Base-by-base conservation (phyloP, 2,329 filamentous ascomycete species). In the Fusarium cicatricum region DNA sequence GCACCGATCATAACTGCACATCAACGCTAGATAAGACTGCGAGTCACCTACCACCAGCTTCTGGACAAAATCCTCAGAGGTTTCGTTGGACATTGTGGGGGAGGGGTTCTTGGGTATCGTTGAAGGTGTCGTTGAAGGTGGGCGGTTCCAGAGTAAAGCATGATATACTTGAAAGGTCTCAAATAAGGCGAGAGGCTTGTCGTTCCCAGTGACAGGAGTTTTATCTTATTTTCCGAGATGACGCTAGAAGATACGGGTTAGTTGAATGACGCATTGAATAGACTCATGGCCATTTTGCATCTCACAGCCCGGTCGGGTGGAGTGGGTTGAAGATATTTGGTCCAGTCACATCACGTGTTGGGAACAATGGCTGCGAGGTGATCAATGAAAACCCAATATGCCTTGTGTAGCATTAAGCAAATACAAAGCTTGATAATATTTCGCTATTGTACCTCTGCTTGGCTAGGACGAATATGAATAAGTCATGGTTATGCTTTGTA, bases 21-120 rank as follows among this genome's bases (percentile, higher is more conserved):
- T n/a, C 11, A 37, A 41, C 10, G 16, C n/a, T 40, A 42, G 4
- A 39, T 15, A 44, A 40, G 36, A 29, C 16, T 41, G 31, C 23
- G 33, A 36, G 16, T 31, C 28, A 67, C 71, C 39, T 69, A 72
- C 71, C 70, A 72, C 71, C 34, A 72, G 51, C 48, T 63, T 60
- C 44, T 69, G 68, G 40, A 70, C 31, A 46, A 62, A 67, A 17
- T 66, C 62, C 42, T 65, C 56, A 31, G 66, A 54, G 9, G 58
- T 53, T 46, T 60, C 56, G 52, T 41, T 50, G 31, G 68, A 36
- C 69, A 72, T 72, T 46, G 49, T 60, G 45, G 23, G 33, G 51
- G 40, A 33, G 58, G 55, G 10, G 55, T 43, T 37, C 49, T 56
- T 32, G 39, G 47, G 36, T 64, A 50, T 38, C 44, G 16, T 48